Evolutionary conservation across 805 yeast genomes (phyloP), one percentile per base, ranked within the genome.

Genomic region (Wickerhamomyces rabaulensis): DNA sequence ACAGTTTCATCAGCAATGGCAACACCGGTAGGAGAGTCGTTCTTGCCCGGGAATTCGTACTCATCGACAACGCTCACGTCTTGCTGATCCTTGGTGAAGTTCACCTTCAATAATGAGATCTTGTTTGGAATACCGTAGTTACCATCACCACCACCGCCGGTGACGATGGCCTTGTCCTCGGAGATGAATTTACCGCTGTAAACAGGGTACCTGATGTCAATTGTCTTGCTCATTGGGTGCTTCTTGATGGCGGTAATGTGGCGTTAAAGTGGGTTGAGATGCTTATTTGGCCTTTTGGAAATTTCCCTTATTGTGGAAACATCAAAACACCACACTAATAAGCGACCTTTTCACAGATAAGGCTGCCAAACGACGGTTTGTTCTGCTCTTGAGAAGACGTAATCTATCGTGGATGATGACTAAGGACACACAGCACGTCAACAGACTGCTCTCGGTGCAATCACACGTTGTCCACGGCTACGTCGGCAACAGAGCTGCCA

Each of bases 121-220:
- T 86, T 88, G 65, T 92, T 92, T 37, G 91, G 86, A 46, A 89
- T 81, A 26, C 96, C 97, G 58, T 88, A 84, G 58, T 82, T 82
- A 9, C 96, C 96, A 63, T 88, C 95, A 22, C 97, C 98, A 26
- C 97, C 97, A 40, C 99, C 99, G 38, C 99, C 99, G 3, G 89
- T 81, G 25, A 84, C 84, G 42, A 90, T 64, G 23, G 91, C 63
- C 1, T 82, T 76, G 50, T 71, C 67, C 52, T 81, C 75, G 53
- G 77, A 73, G 40, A 82, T 70, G 61, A 88, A 90, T 50, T 79
- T 78, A 44, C 92, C 83, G 3, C 89, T 92, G 55, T 84, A 87
- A 12, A 90, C 73, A 1, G 99, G 98, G 57, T 81, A 85, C 21
- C 41, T 38, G 29, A 39, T 23, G 15, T 39, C 22, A n/a, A 25